Evolutionary conservation across 2,329 filamentous ascomycete species (phyloP), one percentile per base, ranked within the genome.

Genomic region (Cladosporium sp.): DNA sequence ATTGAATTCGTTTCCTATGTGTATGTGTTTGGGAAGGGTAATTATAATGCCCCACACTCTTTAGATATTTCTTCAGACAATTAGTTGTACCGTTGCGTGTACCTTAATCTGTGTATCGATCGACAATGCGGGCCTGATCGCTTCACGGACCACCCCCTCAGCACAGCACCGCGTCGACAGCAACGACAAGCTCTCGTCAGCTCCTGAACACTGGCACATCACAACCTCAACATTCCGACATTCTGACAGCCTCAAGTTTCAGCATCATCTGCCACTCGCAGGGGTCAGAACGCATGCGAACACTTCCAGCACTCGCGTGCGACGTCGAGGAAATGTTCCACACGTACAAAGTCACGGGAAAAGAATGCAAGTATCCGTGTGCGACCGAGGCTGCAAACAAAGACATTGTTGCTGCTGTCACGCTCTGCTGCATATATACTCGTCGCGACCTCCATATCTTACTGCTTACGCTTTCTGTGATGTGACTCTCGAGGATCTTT

Each of bases 291-390:
- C 8, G 52, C 52, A 55, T 34, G 21, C 32, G 18, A 34, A 34
- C 52, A 34, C n/a, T 21, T 55, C 26, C 30, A 55, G 32, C 21
- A 41, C 14, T 41, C n/a, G 82, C 81, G 78, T 81, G 55, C 87
- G 86, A 68, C 85, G 83, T 76, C 85, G 95, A 78, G 93, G 92
- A 71, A 92, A 88, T 75, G 86, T 93, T 62, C 84, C 97, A 54
- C 88, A 34, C 21, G 55, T 34, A 58, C 55, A 58, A 41, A 41
- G 34, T 58, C 55, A 38, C 55, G 34, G n/a, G 15, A n/a, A 15
- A 18, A n/a, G 4, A 28, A 58, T 58, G 55, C 55, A 41, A 18
- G 32, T n/a, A 58, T 58, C 55, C 55, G 34, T 58, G 34, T 58
- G 55, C 52, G 52, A 55, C 52, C 28, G 32, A 32, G 28, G 28